Percentiles rank a stretch among this genome's conserved stretches.
Conservation (phyloP, 192 early-diverging fungal species). For the Backusella morwellensis region DNA sequence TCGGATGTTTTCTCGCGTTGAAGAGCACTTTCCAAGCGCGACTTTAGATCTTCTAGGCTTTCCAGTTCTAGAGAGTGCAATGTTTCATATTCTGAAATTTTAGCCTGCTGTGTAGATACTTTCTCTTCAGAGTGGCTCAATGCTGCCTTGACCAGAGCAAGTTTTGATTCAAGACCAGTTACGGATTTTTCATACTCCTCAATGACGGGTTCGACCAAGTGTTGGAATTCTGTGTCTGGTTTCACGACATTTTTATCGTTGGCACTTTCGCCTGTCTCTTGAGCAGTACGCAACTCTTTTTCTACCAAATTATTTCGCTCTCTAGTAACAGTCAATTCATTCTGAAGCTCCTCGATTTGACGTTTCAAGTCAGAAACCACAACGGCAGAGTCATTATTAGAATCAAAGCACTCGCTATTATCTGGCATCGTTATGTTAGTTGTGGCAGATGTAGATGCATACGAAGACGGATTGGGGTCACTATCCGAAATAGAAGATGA, state of each 20-base stretch:
- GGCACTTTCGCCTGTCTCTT: not conserved
- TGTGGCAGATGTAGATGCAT: constrained; percentile 16
- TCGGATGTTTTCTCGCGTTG: constrained; percentile 45
- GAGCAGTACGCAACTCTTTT: not conserved
- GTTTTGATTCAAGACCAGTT: constrained; percentile 58
- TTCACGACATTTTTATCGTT: not conserved
- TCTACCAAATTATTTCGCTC: constrained; percentile 24
- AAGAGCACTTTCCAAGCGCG: constrained; percentile 36
- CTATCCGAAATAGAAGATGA: constrained; percentile 14
- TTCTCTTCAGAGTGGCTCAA: constrained; percentile 53
- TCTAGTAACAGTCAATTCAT: constrained; percentile 24
- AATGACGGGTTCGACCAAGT: constrained; percentile 66
- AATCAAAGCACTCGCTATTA: not conserved
- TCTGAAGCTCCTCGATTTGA: constrained; percentile 30
- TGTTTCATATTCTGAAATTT: constrained; percentile 44
- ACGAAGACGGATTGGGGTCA: not conserved
- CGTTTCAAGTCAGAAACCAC: constrained; percentile 14
- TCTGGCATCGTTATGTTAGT: constrained; percentile 2
- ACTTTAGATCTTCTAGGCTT: constrained; percentile 39
- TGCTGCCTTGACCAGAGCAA: constrained; percentile 52
- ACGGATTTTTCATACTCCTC: constrained; percentile 71
- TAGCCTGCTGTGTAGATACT: constrained; percentile 55
- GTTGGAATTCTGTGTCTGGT: constrained; percentile 26
- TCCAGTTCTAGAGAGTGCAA: constrained; percentile 38
- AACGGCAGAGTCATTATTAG: not conserved